A percentile compares a stretch with the other conserved stretches of the same genome.
Conservation (phyloP, 441 rosid genomes). For the Breynia disticha region DNA sequence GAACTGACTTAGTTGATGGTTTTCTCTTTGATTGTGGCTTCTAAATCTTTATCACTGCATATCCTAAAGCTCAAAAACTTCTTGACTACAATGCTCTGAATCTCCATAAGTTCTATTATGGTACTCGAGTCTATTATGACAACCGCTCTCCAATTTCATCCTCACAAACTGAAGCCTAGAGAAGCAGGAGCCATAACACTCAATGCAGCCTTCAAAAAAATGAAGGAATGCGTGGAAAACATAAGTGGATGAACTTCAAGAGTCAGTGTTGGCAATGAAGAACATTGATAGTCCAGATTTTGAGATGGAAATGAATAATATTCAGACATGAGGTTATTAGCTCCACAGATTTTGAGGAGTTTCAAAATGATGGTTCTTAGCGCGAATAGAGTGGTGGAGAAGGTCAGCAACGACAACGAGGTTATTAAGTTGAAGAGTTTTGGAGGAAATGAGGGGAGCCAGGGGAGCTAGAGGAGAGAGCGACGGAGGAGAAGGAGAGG, state of each 20-base stretch:
- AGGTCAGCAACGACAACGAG: too few relatives aligned
- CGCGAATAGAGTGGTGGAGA: too few relatives aligned
- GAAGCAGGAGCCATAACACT: slow-evolving; percentile 1
- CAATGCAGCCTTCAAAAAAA: too few relatives aligned
- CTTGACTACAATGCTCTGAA: slow-evolving; percentile 50
- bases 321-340: slow-evolving; percentile 34
- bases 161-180: too few relatives aligned
- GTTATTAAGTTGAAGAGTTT: too few relatives aligned
- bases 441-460: too few relatives aligned
- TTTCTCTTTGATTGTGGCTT: slow-evolving; percentile 82
- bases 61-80: slow-evolving; percentile 73
- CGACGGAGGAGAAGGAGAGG: too few relatives aligned
- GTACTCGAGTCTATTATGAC: slow-evolving; percentile 53
- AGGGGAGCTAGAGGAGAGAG: too few relatives aligned
- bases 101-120: slow-evolving; percentile 60
- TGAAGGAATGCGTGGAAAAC: slow-evolving; percentile 26
- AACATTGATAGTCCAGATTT: slow-evolving; percentile 25
- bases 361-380: too few relatives aligned
- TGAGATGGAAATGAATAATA: slow-evolving; percentile 17
- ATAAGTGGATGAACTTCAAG: slow-evolving; percentile 18
- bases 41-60: slow-evolving; percentile 88
- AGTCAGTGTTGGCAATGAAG: slow-evolving; percentile 23
- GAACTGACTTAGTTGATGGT: slow-evolving; percentile 63
- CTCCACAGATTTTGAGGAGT: too few relatives aligned
- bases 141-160: too few relatives aligned